Conservation (phyloP, 1,284 basidiomycete genomes). For the Xerocomus minutiporus region DNA sequence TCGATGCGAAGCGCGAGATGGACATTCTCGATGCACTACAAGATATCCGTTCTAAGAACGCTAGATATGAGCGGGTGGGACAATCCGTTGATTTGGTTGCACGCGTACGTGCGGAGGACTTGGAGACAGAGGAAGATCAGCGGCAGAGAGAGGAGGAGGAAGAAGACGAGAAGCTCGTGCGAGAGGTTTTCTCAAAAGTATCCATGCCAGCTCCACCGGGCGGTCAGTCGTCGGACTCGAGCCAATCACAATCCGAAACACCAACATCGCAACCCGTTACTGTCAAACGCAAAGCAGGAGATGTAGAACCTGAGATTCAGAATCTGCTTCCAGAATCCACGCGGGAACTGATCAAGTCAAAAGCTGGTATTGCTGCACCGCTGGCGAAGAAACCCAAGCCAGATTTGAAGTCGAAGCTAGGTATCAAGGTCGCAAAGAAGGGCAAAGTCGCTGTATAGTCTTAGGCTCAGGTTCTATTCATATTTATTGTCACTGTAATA, state of each 20-base stretch:
- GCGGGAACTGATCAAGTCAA: conserved; percentile 57
- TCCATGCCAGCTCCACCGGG: conserved; percentile 37
- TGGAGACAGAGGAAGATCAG: conserved; percentile 66
- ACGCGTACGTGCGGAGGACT: conserved; percentile 54
- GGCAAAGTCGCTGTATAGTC: conserved; percentile 30
- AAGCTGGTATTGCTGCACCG: conserved; percentile 38
- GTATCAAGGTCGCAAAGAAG: conserved; percentile 73
- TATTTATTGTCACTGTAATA: conserved; percentile 17
- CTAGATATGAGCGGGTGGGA: conserved; percentile 80
- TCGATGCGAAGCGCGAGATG: conserved; percentile 96
- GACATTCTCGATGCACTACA: conserved; percentile 95
- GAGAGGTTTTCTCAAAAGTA: conserved; percentile 81
- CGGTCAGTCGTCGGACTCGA: conserved; percentile 23
- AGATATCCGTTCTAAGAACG: conserved; percentile 90
- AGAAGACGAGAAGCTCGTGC: conserved; percentile 88
- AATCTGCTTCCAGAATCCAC: conserved; percentile 73
- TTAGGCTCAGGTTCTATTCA: conserved; percentile 8
- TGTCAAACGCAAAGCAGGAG: conserved; percentile 76
- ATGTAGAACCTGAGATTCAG: conserved; percentile 63
- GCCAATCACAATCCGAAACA: conserved; percentile 26
- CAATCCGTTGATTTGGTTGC: conserved; percentile 61
- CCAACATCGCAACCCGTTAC: conserved; percentile 48
- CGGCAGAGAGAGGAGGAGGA: conserved; percentile 69
- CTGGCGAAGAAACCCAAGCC: conserved; percentile 62
- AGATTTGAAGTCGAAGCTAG: conserved; percentile 56